Base-by-base conservation (phyloP, 2,329 filamentous ascomycete genomes). In the Hymenoscyphus scutula region DNA sequence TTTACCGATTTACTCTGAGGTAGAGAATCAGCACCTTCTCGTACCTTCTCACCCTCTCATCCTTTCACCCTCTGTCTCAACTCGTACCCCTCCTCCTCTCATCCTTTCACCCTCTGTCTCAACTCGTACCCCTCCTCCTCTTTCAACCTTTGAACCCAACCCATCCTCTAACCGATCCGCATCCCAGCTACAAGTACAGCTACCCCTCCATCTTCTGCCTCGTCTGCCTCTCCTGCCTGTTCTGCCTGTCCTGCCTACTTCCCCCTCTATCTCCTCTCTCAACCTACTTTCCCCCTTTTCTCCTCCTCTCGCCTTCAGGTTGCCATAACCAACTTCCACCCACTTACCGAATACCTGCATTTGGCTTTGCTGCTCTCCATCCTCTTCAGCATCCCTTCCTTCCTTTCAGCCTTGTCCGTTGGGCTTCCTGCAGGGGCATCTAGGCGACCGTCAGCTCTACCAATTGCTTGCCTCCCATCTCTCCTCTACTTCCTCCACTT, bases 361-460 rank as follows among this genome's bases (percentile, higher is more conserved):
- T 48, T 48, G 41, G 15, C 41, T n/a, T n/a, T 41, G n/a, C n/a
- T n/a, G n/a, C n/a, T 48, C 6, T 48, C 32, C 7, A 13, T 34
- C 32, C 32, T 48, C n/a, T 11, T 25, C 19, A 25, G 41, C n/a
- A 19, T 10, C n/a, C n/a, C 6, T n/a, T n/a, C n/a, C n/a, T n/a
- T n/a, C n/a, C n/a, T n/a, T 48, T 48, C 41, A 48, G 41, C 41
- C 41, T 48, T 19, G 41, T 48, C 7, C 15, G 23, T 48, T 48
- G 32, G 41, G n/a, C 41, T 11, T 23, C 41, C 41, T 48, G 41
- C 41, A 48, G 41, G 41, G 19, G n/a, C 41, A 48, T 48, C 41
- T 48, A 48, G 41, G 41, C 41, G 41, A 23, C 41, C 41, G n/a
- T 48, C 41, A 48, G 41, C 41, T 48, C n/a, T 48, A 19, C 41